Evolutionary conservation across 441 rosid species (phyloP).

Genomic region (Erysimum cheiri): DNA sequence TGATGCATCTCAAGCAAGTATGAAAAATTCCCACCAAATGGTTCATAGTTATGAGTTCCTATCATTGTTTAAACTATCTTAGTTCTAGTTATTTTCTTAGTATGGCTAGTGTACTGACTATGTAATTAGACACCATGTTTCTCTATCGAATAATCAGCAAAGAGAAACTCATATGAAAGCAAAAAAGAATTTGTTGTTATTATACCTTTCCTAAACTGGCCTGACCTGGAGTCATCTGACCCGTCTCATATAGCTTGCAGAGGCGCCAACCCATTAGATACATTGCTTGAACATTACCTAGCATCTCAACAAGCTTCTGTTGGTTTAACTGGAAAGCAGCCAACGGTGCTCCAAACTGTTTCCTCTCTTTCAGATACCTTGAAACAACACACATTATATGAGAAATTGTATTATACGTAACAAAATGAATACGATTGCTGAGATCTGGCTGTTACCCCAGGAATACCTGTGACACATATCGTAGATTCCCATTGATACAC

Average conservation of each 20-base stretch:
- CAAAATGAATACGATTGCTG: not conserved
- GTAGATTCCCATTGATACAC: conserved; percentile 91
- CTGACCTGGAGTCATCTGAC: conserved; percentile 89
- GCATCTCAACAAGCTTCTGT: conserved; percentile 87
- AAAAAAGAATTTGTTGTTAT: conserved; percentile 5
- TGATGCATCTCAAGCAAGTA: not conserved
- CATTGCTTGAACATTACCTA: conserved; percentile 95
- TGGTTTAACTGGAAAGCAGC: conserved; percentile 94
- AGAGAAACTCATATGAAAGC: conserved; percentile 11
- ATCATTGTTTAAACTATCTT: not conserved
- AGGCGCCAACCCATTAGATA: conserved; percentile 92
- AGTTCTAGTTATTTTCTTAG: not conserved
- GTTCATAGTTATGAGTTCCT: not conserved
- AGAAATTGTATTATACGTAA: not conserved
- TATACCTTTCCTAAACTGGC: conserved; percentile 98
- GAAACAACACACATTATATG: conserved; percentile 16
- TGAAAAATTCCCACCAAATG: not conserved
- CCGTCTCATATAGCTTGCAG: conserved; percentile 84
- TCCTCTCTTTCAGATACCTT: conserved; percentile 90
- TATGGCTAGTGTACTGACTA: not conserved
- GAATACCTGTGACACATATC: conserved; percentile 95
- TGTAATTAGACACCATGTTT: conserved; percentile 14
- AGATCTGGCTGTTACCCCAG: not conserved
- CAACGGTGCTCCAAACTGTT: conserved; percentile 96
- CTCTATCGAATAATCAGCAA: not conserved